Evolutionary conservation across 106 monocot species (phyloP).

Genomic region (Acanthochlamys bracteata): DNA sequence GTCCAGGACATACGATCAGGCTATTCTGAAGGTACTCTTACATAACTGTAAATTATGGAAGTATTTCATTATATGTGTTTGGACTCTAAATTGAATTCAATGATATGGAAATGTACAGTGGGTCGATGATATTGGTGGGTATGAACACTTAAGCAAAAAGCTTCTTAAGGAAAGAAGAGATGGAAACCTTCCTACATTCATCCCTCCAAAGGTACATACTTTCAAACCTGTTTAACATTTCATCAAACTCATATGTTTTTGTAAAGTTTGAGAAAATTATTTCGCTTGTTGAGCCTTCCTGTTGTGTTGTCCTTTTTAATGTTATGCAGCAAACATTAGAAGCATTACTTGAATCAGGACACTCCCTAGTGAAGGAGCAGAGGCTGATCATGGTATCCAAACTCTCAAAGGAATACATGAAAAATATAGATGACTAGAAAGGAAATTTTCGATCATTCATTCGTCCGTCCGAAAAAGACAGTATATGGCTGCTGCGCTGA

Average conservation of each 20-base stretch:
- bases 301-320: too few species aligned
- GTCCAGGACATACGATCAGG: conserved; percentile 75
- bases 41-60: conserved; percentile 4
- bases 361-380: conserved; percentile 65
- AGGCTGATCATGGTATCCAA: conserved; percentile 53
- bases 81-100: too few species aligned
- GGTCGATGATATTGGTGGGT: conserved; percentile 79
- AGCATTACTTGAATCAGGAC: conserved; percentile 60
- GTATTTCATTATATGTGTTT: neutral
- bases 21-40: conserved; percentile 65
- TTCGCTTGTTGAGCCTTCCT: too few species aligned
- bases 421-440: conserved; percentile 60
- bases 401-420: conserved; percentile 84
- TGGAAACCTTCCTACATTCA: conserved; percentile 67
- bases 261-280: too few species aligned
- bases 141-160: conserved; percentile 51
- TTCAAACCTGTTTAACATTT: too few species aligned
- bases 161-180: conserved; percentile 59
- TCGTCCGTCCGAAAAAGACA: too few species aligned
- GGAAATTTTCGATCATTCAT: too few species aligned
- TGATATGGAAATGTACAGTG: conserved; percentile 51
- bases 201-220: conserved; percentile 88
- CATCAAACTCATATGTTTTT: too few species aligned
- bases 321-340: conserved; percentile 56
- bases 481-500: too few species aligned